Conservation (phyloP, 257 asterid species). For the Orobanche coerulescens region DNA sequence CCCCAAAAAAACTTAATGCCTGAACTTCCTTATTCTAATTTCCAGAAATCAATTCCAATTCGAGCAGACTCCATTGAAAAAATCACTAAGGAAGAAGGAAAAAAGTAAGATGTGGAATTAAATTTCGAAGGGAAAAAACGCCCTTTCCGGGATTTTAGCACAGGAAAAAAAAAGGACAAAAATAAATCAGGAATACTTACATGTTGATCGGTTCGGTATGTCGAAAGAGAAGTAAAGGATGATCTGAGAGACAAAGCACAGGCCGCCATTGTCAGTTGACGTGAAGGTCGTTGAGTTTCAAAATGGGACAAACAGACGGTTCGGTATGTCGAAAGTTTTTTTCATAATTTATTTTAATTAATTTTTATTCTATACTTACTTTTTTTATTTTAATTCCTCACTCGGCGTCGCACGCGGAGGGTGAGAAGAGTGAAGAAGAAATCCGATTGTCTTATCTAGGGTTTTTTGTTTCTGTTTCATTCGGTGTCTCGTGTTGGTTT, state of each 20-base stretch:
- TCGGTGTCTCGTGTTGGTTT: constrained; percentile 1
- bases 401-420: constrained; percentile 16
- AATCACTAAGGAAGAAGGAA: not conserved
- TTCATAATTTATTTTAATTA: too few relatives aligned
- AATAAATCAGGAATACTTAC: constrained; percentile 32
- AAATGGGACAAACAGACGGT: not conserved
- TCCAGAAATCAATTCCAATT: not conserved
- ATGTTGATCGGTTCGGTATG: constrained; percentile 25
- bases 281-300: not conserved
- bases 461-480: constrained; percentile 21
- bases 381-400: too few relatives aligned
- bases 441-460: constrained; percentile 12
- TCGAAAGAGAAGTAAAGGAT: constrained; percentile 19
- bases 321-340: too few relatives aligned
- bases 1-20: not conserved
- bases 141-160: too few relatives aligned
- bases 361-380: too few relatives aligned
- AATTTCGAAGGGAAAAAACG: too few relatives aligned
- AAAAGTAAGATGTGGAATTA: not conserved
- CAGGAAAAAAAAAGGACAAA: not conserved
- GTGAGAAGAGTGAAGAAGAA: constrained; percentile 9
- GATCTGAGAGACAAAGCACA: constrained; percentile 43
- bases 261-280: constrained; percentile 36
- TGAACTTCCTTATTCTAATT: constrained; percentile 3
- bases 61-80: not conserved